Conservation (phyloP, 257 asterid species). For the Pogostemon cablin region DNA sequence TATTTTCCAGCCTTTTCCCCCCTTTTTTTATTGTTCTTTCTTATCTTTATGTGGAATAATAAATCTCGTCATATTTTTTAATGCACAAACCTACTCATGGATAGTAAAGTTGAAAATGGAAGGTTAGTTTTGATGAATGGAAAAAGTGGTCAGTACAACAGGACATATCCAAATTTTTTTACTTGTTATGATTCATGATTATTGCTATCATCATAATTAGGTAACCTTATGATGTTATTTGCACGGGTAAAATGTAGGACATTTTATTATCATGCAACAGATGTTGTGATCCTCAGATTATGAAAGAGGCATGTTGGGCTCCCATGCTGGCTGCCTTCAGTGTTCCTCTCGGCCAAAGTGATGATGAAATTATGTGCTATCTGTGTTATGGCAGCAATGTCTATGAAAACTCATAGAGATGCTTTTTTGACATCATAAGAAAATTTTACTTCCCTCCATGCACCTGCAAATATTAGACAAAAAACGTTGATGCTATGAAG, state of each 20-base stretch:
- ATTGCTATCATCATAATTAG: conserved; percentile 14
- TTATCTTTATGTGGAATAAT: conserved; percentile 15
- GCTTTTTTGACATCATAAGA: conserved; percentile 96
- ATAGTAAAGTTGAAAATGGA: conserved; percentile 25
- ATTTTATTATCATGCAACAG: conserved; percentile 93
- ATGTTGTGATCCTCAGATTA: conserved; percentile 92
- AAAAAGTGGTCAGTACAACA: conserved; percentile 19
- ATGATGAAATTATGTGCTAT: conserved; percentile 83
- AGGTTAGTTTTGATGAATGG: conserved; percentile 24
- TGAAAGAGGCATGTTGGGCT: conserved; percentile 99
- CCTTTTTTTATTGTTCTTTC: neutral
- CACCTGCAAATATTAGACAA: conserved; percentile 95
- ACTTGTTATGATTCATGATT: conserved; percentile 26
- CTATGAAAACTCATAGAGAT: conserved; percentile 98
- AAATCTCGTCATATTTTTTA: conserved; percentile 20
- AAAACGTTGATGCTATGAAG: conserved; percentile 97
- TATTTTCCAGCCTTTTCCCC: neutral
- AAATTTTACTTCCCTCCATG: conserved; percentile 93
- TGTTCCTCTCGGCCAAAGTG: conserved; percentile 98
- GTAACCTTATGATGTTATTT: conserved; percentile 37
- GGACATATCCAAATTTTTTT: neutral
- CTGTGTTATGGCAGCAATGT: conserved; percentile 96
- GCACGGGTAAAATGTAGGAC: conserved; percentile 66
- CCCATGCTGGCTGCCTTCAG: conserved; percentile 99
- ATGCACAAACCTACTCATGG: conserved; percentile 19